Conservation (phyloP, 1,284 basidiomycete genomes). For the Salmacisia buchloeana region DNA sequence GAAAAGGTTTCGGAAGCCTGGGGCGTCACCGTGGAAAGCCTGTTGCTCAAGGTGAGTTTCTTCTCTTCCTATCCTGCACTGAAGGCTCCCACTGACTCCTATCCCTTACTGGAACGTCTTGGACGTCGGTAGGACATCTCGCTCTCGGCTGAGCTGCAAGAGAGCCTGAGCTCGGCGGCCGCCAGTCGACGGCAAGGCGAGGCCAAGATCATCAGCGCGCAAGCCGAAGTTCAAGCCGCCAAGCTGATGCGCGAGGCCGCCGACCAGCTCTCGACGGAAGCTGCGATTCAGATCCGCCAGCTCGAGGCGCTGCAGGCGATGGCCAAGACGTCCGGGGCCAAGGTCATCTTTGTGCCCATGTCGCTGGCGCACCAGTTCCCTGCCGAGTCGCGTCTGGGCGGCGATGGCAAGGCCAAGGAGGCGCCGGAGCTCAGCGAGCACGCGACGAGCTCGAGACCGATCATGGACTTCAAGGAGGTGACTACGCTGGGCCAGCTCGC, state of each 20-base stretch:
- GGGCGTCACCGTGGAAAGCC: slow-evolving; percentile 91
- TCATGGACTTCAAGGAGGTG: background rate
- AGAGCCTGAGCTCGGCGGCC: slow-evolving; percentile 83
- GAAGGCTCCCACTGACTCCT: too few species aligned
- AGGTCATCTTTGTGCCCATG: slow-evolving; percentile 93
- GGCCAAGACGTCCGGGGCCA: slow-evolving; percentile 70
- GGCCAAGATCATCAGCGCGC: slow-evolving; percentile 88
- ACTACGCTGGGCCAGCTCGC: background rate
- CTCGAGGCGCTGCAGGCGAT: slow-evolving; percentile 75
- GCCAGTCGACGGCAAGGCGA: slow-evolving; percentile 91
- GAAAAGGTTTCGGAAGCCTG: slow-evolving; percentile 59
- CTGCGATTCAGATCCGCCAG: slow-evolving; percentile 95
- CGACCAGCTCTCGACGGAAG: slow-evolving; percentile 70
- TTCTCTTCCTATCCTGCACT: slow-evolving; percentile 8
- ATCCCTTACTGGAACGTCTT: too few species aligned
- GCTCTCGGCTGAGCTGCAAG: slow-evolving; percentile 84
- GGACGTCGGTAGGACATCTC: too few species aligned
- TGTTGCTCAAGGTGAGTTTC: slow-evolving; percentile 61
- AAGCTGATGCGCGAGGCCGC: slow-evolving; percentile 81
- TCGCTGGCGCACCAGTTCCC: background rate
- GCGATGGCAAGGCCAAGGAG: background rate
- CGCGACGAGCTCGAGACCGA: too few species aligned
- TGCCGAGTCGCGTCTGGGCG: background rate
- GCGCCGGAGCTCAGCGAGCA: background rate
- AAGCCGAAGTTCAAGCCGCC: slow-evolving; percentile 89